Conservation (phyloP, 208 protist species). For the Novymonas esmeraldas region DNA sequence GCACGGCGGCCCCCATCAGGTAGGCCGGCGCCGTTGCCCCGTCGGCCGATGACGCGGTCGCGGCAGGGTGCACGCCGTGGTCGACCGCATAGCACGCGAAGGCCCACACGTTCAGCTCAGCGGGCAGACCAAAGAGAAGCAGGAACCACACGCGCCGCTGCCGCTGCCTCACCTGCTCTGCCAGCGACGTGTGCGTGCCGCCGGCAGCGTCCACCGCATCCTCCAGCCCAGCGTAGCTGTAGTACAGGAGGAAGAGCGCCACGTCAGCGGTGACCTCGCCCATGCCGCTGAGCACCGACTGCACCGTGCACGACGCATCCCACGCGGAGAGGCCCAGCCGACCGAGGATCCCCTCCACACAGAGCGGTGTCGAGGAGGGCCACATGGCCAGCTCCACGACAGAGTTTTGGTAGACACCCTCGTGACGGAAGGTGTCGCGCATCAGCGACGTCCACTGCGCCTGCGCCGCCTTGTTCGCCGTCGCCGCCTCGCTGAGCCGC, state of each 20-base stretch:
- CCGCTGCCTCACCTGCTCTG: slow-evolving; percentile 26
- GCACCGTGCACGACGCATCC: slow-evolving; percentile 31
- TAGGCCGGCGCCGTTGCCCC: slow-evolving; percentile 7
- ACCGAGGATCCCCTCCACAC: slow-evolving; percentile 56
- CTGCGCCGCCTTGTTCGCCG: slow-evolving; percentile 19
- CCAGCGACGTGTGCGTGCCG: not conserved
- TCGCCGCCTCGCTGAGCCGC: slow-evolving; percentile 35
- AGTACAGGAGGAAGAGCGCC: slow-evolving; percentile 74
- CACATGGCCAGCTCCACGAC: slow-evolving; percentile 33
- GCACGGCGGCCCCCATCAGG: slow-evolving; percentile 23
- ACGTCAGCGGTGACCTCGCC: slow-evolving; percentile 36
- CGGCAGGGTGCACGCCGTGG: slow-evolving; percentile 42
- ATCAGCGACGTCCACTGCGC: slow-evolving; percentile 43
- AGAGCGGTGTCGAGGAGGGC: slow-evolving; percentile 43
- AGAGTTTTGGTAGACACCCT: slow-evolving; percentile 28
- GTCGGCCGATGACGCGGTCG: not conserved
- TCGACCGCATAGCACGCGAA: slow-evolving; percentile 64
- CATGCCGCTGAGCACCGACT: slow-evolving; percentile 34
- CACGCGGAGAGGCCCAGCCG: slow-evolving; percentile 33
- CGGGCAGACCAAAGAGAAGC: slow-evolving; percentile 41
- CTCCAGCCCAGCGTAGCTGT: slow-evolving; percentile 24
- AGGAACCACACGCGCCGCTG: slow-evolving; percentile 57
- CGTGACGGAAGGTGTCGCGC: slow-evolving; percentile 22
- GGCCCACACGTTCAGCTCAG: slow-evolving; percentile 43
- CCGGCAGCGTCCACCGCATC: not conserved